Base-by-base conservation (phyloP, 306 rosid species). In the Cucurbita argyrosperma region DNA sequence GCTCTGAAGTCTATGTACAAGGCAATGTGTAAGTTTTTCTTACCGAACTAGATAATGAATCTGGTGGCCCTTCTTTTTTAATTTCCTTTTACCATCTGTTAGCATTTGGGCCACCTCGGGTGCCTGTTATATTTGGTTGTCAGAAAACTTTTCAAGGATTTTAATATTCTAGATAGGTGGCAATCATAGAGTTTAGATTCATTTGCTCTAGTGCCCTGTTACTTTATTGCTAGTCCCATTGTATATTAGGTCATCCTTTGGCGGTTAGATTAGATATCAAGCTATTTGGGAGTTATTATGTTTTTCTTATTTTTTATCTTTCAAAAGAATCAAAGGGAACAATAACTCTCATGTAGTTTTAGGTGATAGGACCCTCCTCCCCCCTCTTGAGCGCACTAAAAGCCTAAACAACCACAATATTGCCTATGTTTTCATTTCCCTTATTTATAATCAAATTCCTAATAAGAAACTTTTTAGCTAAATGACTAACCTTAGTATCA, bases 1-100 rank as follows among this genome's bases (percentile, higher is more conserved):
- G 97, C 50, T 94, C 97, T 53, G 97, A 94, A 78, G 99, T 94
- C 9, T 89, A 91, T 80, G 72, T 85, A 77, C 97, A 91, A 85
- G 97, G 96, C 66, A 92, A 94, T 54, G 99, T 91, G 99, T 90
- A 87, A 89, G 98, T 78, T 60, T 56, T 71, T 35, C 80, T 42
- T 70, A 75, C 66, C 5, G 42, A 13, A 5, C 66, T 35, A 60
- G 66, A 60, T 60, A 38, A 13, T 60, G 66, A 35, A 60, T 30
- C 16, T 60, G 66, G 16, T 14, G 2, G 42, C 1, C n/a, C 5
- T 15, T 15, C 26, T 59, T 7, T 23, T 30, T 30, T 30, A 3
- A 5, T 30, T 30, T 59, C 19, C 12, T 60, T 26, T 30, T 5
- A 30, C 12, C 3, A 59, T 59, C 5, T 59, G 5, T 13, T 12